These are phyloP conservation scores for Immersiella caudata DNA, from an alignment of 495 filamentous ascomycete genomes.

Conservation along the genomic window DNA sequence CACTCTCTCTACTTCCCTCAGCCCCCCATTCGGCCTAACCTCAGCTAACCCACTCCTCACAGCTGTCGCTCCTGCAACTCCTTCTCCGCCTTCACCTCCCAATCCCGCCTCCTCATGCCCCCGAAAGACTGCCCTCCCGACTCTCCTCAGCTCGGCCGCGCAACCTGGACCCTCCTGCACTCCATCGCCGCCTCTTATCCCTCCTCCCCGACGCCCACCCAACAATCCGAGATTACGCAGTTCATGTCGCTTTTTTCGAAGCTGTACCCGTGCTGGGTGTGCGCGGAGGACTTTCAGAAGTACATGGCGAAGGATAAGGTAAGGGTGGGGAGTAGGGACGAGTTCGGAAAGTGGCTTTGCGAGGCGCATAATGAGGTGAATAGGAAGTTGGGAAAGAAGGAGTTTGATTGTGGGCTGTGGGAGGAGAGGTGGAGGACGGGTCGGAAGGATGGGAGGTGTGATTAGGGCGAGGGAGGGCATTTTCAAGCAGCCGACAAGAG, in stretches of 20 bases:
- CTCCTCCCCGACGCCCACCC: constrained; percentile 56
- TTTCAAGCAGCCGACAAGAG: too few relatives aligned
- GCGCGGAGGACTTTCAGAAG: constrained; percentile 84
- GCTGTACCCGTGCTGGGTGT: constrained; percentile 93
- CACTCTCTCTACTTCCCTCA: neutral
- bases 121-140: constrained; percentile 71
- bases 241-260: constrained; percentile 81
- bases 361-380: constrained; percentile 98
- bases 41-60: neutral
- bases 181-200: constrained; percentile 89
- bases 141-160: constrained; percentile 80
- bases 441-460: constrained; percentile 81
- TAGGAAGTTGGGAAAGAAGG: constrained; percentile 84
- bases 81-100: constrained; percentile 60
- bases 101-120: constrained; percentile 59
- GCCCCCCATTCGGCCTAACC: neutral
- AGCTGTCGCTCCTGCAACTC: constrained; percentile 90
- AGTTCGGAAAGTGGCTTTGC: constrained; percentile 93
- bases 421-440: constrained; percentile 93
- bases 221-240: constrained; percentile 73
- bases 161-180: constrained; percentile 92
- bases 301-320: constrained; percentile 81
- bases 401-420: constrained; percentile 90
- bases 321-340: constrained; percentile 64
- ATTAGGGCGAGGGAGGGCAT: constrained; percentile 29